These are phyloP conservation scores for Kwoniella shandongensis DNA, from an alignment of 768 basidiomycete species.

Conservation along the genomic window DNA sequence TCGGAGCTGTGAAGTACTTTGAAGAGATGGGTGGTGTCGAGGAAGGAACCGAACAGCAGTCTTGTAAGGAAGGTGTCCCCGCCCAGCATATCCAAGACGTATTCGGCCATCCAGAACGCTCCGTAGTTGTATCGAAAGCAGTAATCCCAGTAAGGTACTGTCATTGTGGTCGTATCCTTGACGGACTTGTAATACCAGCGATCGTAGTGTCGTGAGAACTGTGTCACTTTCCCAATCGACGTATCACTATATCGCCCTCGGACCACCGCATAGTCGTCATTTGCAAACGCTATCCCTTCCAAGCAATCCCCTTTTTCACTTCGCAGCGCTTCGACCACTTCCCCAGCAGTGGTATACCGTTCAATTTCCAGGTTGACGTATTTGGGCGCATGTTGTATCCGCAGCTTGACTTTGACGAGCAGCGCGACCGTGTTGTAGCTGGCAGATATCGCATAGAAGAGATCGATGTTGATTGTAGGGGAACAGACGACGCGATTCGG, in stretches of 20 bases:
- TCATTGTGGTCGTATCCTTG: constrained; percentile 1
- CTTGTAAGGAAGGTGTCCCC: constrained; percentile 16
- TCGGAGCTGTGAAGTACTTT: constrained; percentile 17
- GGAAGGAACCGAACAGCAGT: constrained; percentile 9
- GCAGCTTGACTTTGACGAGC: constrained; percentile 15
- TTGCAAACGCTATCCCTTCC: constrained; percentile 19
- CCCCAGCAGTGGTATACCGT: not conserved
- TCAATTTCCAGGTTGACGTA: constrained; percentile 9
- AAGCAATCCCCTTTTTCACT: constrained; percentile 8
- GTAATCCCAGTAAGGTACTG: constrained; percentile 23
- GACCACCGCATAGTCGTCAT: constrained; percentile 10
- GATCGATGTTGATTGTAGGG: constrained; percentile 7
- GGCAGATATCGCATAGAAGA: constrained; percentile 27
- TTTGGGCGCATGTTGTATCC: constrained; percentile 6
- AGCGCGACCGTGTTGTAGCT: constrained; percentile 28
- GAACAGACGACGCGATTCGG: constrained; percentile 5
- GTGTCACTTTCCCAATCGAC: not conserved
- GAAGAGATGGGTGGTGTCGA: constrained; percentile 27
- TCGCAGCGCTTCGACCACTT: constrained; percentile 7
- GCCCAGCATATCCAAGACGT: constrained; percentile 21
- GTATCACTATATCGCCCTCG: constrained; percentile 9
- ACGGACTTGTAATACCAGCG: constrained; percentile 28
- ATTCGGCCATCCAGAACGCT: constrained; percentile 27
- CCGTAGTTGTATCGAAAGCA: constrained; percentile 32
- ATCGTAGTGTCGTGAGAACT: constrained; percentile 21